Conservation (phyloP, 768 basidiomycete genomes). For the Tulasnella sp. region DNA sequence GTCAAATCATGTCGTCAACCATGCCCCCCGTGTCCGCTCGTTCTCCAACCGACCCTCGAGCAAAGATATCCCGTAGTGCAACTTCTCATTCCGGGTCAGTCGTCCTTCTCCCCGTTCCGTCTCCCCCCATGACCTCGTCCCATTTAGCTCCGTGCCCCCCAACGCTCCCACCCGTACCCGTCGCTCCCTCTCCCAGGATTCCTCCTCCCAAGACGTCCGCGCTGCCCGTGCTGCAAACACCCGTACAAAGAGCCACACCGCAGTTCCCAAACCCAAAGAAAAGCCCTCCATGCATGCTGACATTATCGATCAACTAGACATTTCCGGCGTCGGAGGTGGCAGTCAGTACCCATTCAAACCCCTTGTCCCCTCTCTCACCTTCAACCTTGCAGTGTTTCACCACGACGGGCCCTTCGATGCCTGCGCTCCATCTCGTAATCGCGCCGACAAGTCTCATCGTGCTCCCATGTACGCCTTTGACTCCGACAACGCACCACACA, state of each 20-base stretch:
- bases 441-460: conserved; percentile 44
- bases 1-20: too few species aligned
- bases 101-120: neutral
- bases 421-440: conserved; percentile 81
- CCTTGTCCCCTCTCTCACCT: conserved; percentile 15
- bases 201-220: conserved; percentile 29
- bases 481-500: conserved; percentile 1
- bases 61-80: conserved; percentile 11
- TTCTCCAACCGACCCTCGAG: neutral
- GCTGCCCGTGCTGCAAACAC: conserved; percentile 33
- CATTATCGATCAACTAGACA: conserved; percentile 81
- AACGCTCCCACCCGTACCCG: conserved; percentile 26
- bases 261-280: conserved; percentile 45
- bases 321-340: conserved; percentile 60
- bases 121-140: conserved; percentile 1
- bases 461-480: conserved; percentile 68
- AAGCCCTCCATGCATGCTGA: conserved; percentile 66
- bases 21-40: neutral
- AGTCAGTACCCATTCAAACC: conserved; percentile 42
- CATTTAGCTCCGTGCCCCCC: conserved; percentile 21
- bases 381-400: conserved; percentile 56
- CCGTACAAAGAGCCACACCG: conserved; percentile 28
- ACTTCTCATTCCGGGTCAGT: conserved; percentile 9
- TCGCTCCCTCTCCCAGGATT: conserved; percentile 42
- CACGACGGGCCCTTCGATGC: conserved; percentile 90